These are phyloP conservation scores for Trypanosomatidae sp. DNA, from an alignment of 208 protist genomes.

Conservation along the genomic window DNA sequence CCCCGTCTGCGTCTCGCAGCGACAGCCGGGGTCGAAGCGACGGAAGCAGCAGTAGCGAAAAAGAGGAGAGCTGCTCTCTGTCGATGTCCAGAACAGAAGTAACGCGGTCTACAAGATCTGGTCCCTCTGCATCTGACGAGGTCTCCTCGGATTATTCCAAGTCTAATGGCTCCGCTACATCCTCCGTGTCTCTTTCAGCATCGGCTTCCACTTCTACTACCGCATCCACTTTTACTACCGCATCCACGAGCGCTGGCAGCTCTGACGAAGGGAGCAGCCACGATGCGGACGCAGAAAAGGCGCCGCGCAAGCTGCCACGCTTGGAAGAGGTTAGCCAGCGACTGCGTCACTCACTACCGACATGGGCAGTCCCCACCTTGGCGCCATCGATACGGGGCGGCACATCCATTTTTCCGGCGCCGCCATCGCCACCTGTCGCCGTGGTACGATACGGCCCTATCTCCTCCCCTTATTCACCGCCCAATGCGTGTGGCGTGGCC, in stretches of 20 bases:
- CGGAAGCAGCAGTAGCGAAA: neutral
- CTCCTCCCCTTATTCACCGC: conserved; percentile 2
- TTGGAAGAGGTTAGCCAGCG: conserved; percentile 8
- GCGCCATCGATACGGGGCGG: neutral
- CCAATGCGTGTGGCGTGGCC: conserved; percentile 3
- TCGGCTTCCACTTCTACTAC: neutral
- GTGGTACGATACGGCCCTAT: conserved; percentile 17
- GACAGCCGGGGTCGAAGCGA: neutral
- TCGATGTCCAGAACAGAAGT: conserved; percentile 1
- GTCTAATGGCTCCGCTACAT: neutral
- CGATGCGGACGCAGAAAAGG: neutral
- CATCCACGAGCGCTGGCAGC: neutral
- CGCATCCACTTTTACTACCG: neutral
- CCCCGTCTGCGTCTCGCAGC: neutral
- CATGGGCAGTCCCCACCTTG: neutral
- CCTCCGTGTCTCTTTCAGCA: neutral
- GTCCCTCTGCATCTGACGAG: neutral
- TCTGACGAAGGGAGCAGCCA: conserved; percentile 4
- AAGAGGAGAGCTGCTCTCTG: neutral
- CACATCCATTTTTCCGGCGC: conserved; percentile 1
- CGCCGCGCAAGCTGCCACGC: conserved; percentile 18
- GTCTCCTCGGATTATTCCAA: neutral
- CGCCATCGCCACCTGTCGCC: neutral
- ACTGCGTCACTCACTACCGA: neutral
- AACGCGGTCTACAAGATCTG: neutral